Evolutionary conservation across 306 rosid genomes (phyloP).

Genomic region (Prunus mongolica): DNA sequence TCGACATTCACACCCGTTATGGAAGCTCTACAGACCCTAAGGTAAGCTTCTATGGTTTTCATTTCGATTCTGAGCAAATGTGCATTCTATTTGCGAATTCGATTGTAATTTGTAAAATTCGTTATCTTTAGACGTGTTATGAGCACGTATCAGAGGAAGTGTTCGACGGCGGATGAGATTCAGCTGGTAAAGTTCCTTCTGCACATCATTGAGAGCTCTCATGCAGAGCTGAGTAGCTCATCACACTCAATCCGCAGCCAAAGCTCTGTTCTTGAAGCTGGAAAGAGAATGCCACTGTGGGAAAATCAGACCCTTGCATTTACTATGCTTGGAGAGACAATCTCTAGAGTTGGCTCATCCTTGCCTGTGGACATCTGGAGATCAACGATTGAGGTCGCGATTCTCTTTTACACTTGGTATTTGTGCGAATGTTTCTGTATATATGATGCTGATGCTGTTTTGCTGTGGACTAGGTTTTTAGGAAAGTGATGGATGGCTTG

Average conservation of each 20-base stretch:
- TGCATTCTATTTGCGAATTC: not conserved
- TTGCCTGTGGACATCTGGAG: constrained; percentile 67
- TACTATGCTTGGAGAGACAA: constrained; percentile 61
- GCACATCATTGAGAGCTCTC: constrained; percentile 50
- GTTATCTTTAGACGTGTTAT: constrained; percentile 45
- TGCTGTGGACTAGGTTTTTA: constrained; percentile 48
- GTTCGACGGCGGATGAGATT: constrained; percentile 47
- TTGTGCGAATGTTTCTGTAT: not conserved
- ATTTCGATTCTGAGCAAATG: constrained; percentile 1
- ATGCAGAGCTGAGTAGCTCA: constrained; percentile 35
- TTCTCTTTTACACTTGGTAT: not conserved
- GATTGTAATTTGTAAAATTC: not conserved
- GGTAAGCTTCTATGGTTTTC: constrained; percentile 34
- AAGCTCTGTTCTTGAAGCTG: constrained; percentile 26
- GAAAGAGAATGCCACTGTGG: constrained; percentile 44
- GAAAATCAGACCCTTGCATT: constrained; percentile 67
- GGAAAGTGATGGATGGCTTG: constrained; percentile 82
- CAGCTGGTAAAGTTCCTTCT: constrained; percentile 65
- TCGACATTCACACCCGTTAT: constrained; percentile 27
- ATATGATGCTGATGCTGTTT: constrained; percentile 19
- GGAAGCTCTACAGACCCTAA: constrained; percentile 62
- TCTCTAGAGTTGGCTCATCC: constrained; percentile 60
- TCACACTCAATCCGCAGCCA: constrained; percentile 29
- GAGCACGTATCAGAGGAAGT: constrained; percentile 41
- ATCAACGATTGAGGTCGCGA: constrained; percentile 64